Conservation (phyloP, 192 early-diverging fungal species). For the Backusella australiensis region DNA sequence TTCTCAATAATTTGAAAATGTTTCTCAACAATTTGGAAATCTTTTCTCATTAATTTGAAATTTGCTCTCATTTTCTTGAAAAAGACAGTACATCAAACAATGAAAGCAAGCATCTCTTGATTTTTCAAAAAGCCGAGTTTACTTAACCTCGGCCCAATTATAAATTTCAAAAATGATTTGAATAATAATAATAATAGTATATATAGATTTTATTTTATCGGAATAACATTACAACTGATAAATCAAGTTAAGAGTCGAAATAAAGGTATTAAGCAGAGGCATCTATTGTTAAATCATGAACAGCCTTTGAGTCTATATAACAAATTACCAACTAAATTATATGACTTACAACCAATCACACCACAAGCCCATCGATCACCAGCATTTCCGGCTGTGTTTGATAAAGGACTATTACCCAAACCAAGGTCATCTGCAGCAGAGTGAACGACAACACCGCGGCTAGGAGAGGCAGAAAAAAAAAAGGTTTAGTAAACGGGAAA, state of each 20-base stretch:
- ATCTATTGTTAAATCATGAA: not conserved
- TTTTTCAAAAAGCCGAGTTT: not conserved
- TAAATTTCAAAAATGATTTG: not conserved
- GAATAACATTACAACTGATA: not conserved
- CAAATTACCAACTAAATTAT: not conserved
- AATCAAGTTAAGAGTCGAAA: not conserved
- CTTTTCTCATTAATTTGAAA: no score
- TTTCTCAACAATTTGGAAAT: no score
- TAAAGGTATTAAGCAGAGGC: not conserved
- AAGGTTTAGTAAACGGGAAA: no score
- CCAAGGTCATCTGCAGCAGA: no score
- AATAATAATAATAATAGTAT: not conserved
- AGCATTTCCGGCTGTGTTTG: slow-evolving; percentile 80
- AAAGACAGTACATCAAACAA: no score
- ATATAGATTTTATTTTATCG: not conserved
- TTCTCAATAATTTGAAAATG: no score
- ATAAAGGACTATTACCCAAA: no score
- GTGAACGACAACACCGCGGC: no score
- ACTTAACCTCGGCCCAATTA: not conserved
- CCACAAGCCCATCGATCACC: slow-evolving; percentile 81
- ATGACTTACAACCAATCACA: slow-evolving; percentile 63
- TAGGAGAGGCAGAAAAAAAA: no score
- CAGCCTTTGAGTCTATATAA: not conserved
- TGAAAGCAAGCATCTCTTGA: no score
- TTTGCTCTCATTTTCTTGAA: no score